Percentiles rank a stretch among this genome's conserved stretches.
These are phyloP conservation scores for Vararia minispora DNA, from an alignment of 768 basidiomycete species.

Conservation along the genomic window DNA sequence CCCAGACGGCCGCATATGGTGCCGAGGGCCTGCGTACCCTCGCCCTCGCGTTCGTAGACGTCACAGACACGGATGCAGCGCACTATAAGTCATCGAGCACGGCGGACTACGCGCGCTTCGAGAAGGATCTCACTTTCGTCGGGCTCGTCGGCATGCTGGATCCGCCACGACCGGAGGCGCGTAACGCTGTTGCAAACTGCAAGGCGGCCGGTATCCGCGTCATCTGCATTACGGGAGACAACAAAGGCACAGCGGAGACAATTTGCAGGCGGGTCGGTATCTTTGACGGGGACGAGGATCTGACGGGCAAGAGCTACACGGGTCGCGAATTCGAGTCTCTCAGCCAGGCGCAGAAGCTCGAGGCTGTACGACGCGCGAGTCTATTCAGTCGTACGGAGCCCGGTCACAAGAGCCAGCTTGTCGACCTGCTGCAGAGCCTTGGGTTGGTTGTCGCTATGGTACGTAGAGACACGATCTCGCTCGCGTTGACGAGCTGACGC, in stretches of 20 bases:
- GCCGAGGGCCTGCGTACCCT: conserved; percentile 79
- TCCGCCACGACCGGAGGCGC: conserved; percentile 91
- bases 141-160: conserved; percentile 97
- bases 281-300: conserved; percentile 75
- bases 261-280: conserved; percentile 96
- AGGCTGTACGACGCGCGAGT: conserved; percentile 78
- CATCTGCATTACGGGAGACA: conserved; percentile 96
- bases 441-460: conserved; percentile 97
- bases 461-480: conserved; percentile 15
- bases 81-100: conserved; percentile 77
- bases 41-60: conserved; percentile 80
- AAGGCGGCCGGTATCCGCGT: conserved; percentile 89
- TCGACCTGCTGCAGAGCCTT: conserved; percentile 84
- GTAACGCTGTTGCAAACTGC: conserved; percentile 79
- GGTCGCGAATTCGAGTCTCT: conserved; percentile 85
- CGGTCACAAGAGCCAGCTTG: conserved; percentile 87
- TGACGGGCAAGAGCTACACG: conserved; percentile 93
- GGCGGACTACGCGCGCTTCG: conserved; percentile 81
- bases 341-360: conserved; percentile 67
- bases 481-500: conserved; percentile 6
- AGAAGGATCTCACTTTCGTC: conserved; percentile 86
- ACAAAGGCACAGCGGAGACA: conserved; percentile 95
- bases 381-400: conserved; percentile 94
- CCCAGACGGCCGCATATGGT: conserved; percentile 64
- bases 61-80: conserved; percentile 59